Evolutionary conservation across 192 early-diverging fungal species (phyloP).

Genomic region (Jimgerdemannia flammicorona): DNA sequence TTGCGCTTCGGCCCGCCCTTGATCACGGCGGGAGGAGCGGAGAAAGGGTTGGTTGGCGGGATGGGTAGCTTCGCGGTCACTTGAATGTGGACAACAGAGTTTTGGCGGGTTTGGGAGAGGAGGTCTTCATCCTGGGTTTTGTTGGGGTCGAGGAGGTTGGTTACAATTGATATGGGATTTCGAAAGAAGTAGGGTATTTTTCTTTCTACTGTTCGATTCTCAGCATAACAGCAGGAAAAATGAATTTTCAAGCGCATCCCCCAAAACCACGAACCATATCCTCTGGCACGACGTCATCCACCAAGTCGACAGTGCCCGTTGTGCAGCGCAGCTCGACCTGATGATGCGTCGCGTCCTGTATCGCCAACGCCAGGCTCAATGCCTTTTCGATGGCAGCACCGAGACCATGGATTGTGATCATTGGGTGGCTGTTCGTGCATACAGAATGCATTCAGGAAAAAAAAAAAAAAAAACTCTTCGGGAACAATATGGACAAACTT

Average conservation of each 20-base stretch:
- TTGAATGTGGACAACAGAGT: background rate
- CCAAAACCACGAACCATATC: conserved; percentile 45
- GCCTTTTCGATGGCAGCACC: conserved; percentile 71
- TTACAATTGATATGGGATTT: too few relatives aligned
- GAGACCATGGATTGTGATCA: conserved; percentile 73
- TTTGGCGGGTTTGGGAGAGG: background rate
- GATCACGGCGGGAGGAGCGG: too few relatives aligned
- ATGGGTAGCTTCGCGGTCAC: background rate
- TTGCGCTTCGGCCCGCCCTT: too few relatives aligned
- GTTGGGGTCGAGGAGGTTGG: too few relatives aligned
- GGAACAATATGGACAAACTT: too few relatives aligned
- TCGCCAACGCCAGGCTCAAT: conserved; percentile 58
- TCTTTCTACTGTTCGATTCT: too few relatives aligned
- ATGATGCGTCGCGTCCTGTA: conserved; percentile 53
- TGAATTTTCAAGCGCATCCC: too few relatives aligned
- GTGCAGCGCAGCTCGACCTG: conserved; percentile 59
- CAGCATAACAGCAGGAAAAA: too few relatives aligned
- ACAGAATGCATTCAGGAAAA: background rate
- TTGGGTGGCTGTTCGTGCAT: conserved; percentile 34
- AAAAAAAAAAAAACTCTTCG: too few relatives aligned
- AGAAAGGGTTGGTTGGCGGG: too few relatives aligned
- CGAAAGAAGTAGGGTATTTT: too few relatives aligned
- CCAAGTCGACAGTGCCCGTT: conserved; percentile 63
- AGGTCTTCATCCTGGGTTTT: background rate
- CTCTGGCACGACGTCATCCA: conserved; percentile 76